Conservation (phyloP, 2,329 filamentous ascomycete species). For the Cladophialophora carrionii region DNA sequence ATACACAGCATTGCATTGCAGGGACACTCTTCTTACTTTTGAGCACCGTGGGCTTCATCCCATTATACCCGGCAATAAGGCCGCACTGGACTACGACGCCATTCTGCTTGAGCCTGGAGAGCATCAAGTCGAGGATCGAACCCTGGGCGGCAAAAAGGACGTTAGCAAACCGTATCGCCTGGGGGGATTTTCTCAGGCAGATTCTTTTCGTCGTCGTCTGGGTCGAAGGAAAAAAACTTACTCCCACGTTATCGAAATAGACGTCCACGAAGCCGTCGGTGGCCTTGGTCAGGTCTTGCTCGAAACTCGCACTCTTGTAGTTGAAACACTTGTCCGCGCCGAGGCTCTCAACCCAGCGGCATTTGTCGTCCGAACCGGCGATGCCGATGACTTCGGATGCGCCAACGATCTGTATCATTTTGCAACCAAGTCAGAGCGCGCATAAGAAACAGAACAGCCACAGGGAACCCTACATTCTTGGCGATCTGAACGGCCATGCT, state of each 20-base stretch:
- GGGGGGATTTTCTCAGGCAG: too few relatives aligned
- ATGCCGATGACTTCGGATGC: conserved; percentile 64
- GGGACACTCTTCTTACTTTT: conserved; percentile 27
- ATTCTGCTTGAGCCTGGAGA: conserved; percentile 25
- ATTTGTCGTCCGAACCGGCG: conserved; percentile 69
- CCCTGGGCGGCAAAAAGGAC: conserved; percentile 18
- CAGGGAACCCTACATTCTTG: conserved; percentile 28
- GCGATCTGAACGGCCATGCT: conserved; percentile 65
- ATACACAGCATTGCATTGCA: not conserved
- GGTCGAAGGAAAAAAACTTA: conserved; percentile 8
- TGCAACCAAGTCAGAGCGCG: not conserved
- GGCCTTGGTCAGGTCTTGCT: conserved; percentile 48
- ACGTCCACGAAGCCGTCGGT: conserved; percentile 59
- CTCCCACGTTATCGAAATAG: conserved; percentile 66
- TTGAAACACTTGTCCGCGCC: conserved; percentile 68
- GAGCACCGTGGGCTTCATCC: conserved; percentile 28
- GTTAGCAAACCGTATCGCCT: not conserved
- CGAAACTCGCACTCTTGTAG: conserved; percentile 65
- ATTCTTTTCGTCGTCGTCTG: not conserved
- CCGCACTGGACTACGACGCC: conserved; percentile 59
- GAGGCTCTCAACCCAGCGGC: conserved; percentile 66
- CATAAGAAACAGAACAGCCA: not conserved
- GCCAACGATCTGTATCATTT: conserved; percentile 63
- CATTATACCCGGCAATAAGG: conserved; percentile 54
- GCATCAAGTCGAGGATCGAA: conserved; percentile 35